Evolutionary conservation across 2,329 filamentous ascomycete genomes (phyloP).

Genomic region (Diaporthe vexans): DNA sequence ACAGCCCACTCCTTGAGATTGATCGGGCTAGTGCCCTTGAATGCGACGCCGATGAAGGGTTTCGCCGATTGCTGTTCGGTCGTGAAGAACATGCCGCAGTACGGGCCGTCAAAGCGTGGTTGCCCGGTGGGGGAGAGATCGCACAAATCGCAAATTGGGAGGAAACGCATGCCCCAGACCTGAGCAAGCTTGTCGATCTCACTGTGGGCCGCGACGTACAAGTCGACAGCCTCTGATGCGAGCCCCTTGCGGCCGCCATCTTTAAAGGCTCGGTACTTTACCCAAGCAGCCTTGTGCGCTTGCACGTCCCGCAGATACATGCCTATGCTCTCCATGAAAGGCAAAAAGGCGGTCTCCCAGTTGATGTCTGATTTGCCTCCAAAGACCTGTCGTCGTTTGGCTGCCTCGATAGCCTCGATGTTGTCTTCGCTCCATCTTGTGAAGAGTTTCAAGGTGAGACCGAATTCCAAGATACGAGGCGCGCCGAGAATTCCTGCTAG

Average conservation of each 20-base stretch:
- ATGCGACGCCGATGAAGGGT: slow-evolving; percentile 1
- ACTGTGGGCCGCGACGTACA: not conserved
- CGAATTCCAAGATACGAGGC: not conserved
- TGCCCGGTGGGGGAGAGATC: not conserved
- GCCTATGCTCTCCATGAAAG: slow-evolving; percentile 3
- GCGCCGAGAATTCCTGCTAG: not conserved
- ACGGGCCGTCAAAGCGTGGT: not conserved
- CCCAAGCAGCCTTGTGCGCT: not conserved
- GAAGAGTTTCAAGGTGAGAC: not conserved
- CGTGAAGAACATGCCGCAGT: slow-evolving; percentile 5
- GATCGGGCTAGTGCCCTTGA: not conserved
- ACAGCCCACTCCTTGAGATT: slow-evolving; percentile 9
- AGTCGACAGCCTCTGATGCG: not conserved
- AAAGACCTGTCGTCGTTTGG: not conserved
- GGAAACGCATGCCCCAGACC: slow-evolving; percentile 9
- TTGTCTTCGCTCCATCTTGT: not conserved
- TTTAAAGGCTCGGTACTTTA: not conserved
- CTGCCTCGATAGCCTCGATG: not conserved
- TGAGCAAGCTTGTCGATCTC: not conserved
- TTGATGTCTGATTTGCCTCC: not conserved
- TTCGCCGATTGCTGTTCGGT: not conserved
- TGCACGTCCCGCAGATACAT: slow-evolving; percentile 7
- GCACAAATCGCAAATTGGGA: not conserved
- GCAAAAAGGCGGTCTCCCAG: not conserved
- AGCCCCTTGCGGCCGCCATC: not conserved